Percentiles rank a stretch among this genome's conserved stretches.
Conservation (phyloP, 495 filamentous ascomycete genomes). For the Corynascus novoguineensis region DNA sequence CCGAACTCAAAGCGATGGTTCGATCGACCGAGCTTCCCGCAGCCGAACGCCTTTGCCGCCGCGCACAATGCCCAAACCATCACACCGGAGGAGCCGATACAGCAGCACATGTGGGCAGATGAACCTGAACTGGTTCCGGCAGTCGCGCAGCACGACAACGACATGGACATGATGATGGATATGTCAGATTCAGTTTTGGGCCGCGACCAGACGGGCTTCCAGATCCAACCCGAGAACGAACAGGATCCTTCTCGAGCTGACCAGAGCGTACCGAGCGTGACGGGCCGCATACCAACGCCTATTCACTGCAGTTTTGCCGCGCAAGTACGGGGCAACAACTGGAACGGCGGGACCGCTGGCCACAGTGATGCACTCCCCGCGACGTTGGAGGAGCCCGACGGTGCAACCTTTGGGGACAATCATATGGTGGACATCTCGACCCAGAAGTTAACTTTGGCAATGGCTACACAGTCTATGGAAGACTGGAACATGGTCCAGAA, state of each 20-base stretch:
- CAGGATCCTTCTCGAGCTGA: slow-evolving; percentile 28
- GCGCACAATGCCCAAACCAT: slow-evolving; percentile 26
- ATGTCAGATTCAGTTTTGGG: slow-evolving; percentile 26
- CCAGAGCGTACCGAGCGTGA: slow-evolving; percentile 23
- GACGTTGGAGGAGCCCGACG: slow-evolving; percentile 38
- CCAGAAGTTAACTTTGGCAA: slow-evolving; percentile 27
- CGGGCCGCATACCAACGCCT: slow-evolving; percentile 49
- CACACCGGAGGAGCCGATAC: slow-evolving; percentile 31
- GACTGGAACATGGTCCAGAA: slow-evolving; percentile 46
- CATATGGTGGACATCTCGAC: slow-evolving; percentile 26
- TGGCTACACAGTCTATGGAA: slow-evolving; percentile 30
- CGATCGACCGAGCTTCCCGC: slow-evolving; percentile 30
- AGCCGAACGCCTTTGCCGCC: slow-evolving; percentile 13
- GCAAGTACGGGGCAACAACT: slow-evolving; percentile 42
- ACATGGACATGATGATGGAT: slow-evolving; percentile 53
- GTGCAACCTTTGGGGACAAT: slow-evolving; percentile 30
- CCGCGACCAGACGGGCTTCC: background rate
- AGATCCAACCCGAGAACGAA: slow-evolving; percentile 25
- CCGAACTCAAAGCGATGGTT: slow-evolving; percentile 38
- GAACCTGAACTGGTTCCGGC: slow-evolving; percentile 24
- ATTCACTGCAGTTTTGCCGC: slow-evolving; percentile 47
- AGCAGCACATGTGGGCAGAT: slow-evolving; percentile 23
- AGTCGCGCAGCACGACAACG: slow-evolving; percentile 37
- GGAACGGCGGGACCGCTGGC: slow-evolving; percentile 21
- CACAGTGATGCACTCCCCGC: slow-evolving; percentile 28